Evolutionary conservation across 2,329 filamentous ascomycete genomes (phyloP).

Genomic region (Microdochium paspali): DNA sequence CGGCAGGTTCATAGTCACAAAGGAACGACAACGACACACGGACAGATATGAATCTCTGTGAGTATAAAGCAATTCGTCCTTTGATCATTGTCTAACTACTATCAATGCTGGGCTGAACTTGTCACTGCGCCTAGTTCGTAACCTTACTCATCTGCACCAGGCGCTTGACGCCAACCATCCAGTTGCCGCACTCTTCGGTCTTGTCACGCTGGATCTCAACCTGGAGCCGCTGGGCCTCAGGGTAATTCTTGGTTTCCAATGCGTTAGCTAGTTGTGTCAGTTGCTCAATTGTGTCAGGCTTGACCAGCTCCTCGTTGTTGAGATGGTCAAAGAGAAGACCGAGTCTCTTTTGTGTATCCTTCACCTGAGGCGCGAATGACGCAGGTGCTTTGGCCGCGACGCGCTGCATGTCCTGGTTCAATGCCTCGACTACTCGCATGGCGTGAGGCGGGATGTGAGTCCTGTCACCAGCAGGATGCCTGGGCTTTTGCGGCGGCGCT

Average conservation of each 20-base stretch:
- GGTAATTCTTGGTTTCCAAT: slow-evolving; percentile 60
- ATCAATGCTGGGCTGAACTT: too few relatives aligned
- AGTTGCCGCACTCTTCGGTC: slow-evolving; percentile 72
- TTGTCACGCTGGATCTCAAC: slow-evolving; percentile 68
- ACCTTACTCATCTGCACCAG: slow-evolving; percentile 73
- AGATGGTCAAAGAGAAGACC: slow-evolving; percentile 93
- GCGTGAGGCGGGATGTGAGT: slow-evolving; percentile 77
- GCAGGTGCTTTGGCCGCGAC: slow-evolving; percentile 78
- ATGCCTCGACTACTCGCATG: slow-evolving; percentile 69
- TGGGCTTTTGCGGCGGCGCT: slow-evolving; percentile 45
- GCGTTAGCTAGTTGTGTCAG: slow-evolving; percentile 56
- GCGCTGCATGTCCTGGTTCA: slow-evolving; percentile 77
- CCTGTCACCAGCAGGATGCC: slow-evolving; percentile 76
- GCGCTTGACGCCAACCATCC: slow-evolving; percentile 78
- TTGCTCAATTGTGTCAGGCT: slow-evolving; percentile 64
- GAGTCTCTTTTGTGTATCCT: slow-evolving; percentile 87
- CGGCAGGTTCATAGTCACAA: too few relatives aligned
- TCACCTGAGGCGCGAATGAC: slow-evolving; percentile 81
- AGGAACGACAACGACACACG: too few relatives aligned
- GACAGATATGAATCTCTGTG: too few relatives aligned
- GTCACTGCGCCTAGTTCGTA: slow-evolving; percentile 32
- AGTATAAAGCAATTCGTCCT: too few relatives aligned
- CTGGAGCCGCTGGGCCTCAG: slow-evolving; percentile 57
- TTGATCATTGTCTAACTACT: too few relatives aligned
- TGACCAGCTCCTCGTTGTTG: slow-evolving; percentile 88